Evolutionary conservation across 768 basidiomycete genomes (phyloP).

Genomic region (Lactarius evosmus): DNA sequence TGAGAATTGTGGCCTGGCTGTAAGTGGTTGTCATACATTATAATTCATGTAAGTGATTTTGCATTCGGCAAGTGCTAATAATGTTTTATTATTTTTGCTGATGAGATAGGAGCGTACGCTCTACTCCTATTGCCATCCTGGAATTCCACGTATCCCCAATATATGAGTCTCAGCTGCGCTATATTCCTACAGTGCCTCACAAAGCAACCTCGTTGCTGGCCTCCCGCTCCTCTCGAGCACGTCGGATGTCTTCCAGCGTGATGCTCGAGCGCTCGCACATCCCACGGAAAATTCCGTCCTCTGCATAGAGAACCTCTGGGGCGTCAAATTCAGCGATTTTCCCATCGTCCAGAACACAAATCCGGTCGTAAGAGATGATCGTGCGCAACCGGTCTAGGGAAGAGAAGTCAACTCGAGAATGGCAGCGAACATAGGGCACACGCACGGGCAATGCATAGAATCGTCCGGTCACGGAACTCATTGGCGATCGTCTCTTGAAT

Average conservation of each 20-base stretch:
- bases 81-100: too few relatives aligned
- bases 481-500: slow-evolving; percentile 87
- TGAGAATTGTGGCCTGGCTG: too few relatives aligned
- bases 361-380: slow-evolving; percentile 84
- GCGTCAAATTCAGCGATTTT: slow-evolving; percentile 84
- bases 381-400: slow-evolving; percentile 73
- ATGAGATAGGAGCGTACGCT: too few relatives aligned
- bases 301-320: slow-evolving; percentile 58
- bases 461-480: slow-evolving; percentile 80
- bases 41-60: too few relatives aligned
- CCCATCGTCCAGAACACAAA: slow-evolving; percentile 84
- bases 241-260: slow-evolving; percentile 61
- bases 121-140: too few relatives aligned
- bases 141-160: too few relatives aligned
- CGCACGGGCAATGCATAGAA: slow-evolving; percentile 84
- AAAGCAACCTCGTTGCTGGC: slow-evolving; percentile 1
- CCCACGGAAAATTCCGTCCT: slow-evolving; percentile 69
- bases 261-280: slow-evolving; percentile 86
- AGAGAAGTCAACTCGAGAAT: background rate
- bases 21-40: too few relatives aligned
- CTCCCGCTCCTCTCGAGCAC: slow-evolving; percentile 34
- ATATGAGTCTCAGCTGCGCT: too few relatives aligned
- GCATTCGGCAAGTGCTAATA: too few relatives aligned
- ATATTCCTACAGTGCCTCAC: too few relatives aligned
- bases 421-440: slow-evolving; percentile 12